Evolutionary conservation across 164 flowering plant species (phyloP).

Genomic region (Berberis vulgaris): DNA sequence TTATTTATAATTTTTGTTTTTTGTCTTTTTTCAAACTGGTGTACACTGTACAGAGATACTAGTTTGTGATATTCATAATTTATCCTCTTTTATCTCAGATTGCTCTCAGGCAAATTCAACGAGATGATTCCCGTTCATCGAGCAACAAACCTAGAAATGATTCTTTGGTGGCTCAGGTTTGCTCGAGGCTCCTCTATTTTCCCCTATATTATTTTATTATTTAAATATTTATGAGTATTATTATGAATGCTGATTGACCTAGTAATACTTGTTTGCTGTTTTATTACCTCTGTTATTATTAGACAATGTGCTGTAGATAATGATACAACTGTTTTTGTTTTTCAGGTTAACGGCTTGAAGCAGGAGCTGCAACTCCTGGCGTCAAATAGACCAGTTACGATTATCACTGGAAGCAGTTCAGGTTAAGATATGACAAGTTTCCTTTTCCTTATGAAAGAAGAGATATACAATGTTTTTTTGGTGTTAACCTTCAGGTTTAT

Average conservation of each 20-base stretch:
- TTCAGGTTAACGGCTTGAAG: constrained; percentile 61
- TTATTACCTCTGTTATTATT: too few species aligned
- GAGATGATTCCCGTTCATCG: constrained; percentile 35
- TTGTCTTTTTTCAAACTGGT: too few species aligned
- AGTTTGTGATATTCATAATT: neutral
- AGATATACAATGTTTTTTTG: too few species aligned
- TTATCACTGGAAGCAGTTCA: constrained; percentile 49
- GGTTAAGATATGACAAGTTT: constrained; percentile 25
- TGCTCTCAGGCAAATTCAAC: constrained; percentile 37
- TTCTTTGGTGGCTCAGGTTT: constrained; percentile 72
- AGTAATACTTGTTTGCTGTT: too few species aligned
- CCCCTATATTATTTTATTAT: too few species aligned
- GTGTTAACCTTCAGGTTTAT: too few species aligned
- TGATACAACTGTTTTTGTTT: neutral
- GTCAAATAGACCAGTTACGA: constrained; percentile 46
- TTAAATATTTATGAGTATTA: too few species aligned
- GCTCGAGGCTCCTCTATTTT: neutral
- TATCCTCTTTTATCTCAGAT: constrained; percentile 31
- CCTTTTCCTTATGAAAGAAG: neutral
- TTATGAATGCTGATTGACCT: too few species aligned
- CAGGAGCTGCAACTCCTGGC: constrained; percentile 60
- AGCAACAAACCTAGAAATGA: constrained; percentile 53
- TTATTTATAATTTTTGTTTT: too few species aligned
- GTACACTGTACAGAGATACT: too few species aligned
- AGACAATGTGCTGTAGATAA: neutral